Base-by-base conservation (phyloP, 208 protist species). In the Jaenimonas drosophilae region DNA sequence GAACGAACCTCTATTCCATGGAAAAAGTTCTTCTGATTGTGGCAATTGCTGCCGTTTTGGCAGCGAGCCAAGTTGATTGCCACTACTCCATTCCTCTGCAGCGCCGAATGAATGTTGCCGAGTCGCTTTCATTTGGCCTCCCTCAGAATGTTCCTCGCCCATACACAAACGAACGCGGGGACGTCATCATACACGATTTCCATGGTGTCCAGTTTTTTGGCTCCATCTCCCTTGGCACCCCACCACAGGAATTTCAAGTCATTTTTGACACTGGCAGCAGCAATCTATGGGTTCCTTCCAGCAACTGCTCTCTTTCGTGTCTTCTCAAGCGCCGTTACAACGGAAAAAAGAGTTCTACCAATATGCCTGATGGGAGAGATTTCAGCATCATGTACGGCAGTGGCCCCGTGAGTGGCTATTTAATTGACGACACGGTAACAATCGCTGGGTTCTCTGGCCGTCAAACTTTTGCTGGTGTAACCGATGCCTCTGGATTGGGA, bases 301-400 rank as follows among this genome's bases (percentile, higher is more conserved):
- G 69, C 52, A 74, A 76, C 62, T 91, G 80, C 72, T 59, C 50
- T 4, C 44, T 76, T 11, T 71, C 59, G 5, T 76, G 65, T 37
- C 46, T 70, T 0, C 36, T 76, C 26, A 77, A 79, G 47, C 44
- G 52, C 53, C 87, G 86, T 55, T 97, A 97, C 67, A 54, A 96
- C 51, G 44, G 60, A 4, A 44, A 32, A 21, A 51, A 51, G 30
- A 96, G 89, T 39, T 74, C 57, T 9, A 89, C 91, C 3, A 94
- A 95, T 55, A 32, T 58, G 29, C 49, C 76, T 2, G 89, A 96
- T 43, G 94, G 94, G 23, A 76, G 65, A 2, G 33, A 49, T 19
- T 97, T 97, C 64, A 50, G 70, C 23, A 96, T 97, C 52, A 61
- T 68, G 61, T 98, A 98, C 57, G 96, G 96, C 48, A 86, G 71